A percentile compares a stretch with the other conserved stretches of the same genome.
Evolutionary conservation across 1,284 basidiomycete species (phyloP).

Genomic region (Bjerkandera adusta): DNA sequence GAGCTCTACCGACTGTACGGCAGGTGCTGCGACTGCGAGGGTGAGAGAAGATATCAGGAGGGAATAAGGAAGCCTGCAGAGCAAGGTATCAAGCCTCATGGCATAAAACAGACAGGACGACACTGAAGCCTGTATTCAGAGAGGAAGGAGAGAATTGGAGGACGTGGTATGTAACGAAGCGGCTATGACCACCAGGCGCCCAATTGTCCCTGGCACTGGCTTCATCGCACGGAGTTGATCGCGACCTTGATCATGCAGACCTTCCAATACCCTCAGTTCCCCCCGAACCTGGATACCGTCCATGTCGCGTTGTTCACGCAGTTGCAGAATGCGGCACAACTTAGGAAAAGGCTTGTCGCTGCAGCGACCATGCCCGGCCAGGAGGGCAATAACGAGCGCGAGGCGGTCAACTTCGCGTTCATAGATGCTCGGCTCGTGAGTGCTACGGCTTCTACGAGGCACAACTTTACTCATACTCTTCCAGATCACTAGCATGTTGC

Average conservation of each 20-base stretch:
- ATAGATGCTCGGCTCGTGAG: slow-evolving; percentile 72
- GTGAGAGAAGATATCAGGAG: slow-evolving; percentile 35
- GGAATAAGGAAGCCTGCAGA: slow-evolving; percentile 28
- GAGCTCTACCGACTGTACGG: slow-evolving; percentile 35
- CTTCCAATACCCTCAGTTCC: slow-evolving; percentile 53
- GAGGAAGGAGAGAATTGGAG: background rate
- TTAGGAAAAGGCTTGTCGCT: slow-evolving; percentile 66
- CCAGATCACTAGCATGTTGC: slow-evolving; percentile 72
- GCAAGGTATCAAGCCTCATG: slow-evolving; percentile 25
- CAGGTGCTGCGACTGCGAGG: slow-evolving; percentile 35
- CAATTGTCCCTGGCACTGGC: no score
- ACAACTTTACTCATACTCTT: background rate
- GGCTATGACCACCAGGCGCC: slow-evolving; percentile 1
- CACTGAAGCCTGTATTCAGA: background rate
- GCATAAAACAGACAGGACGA: background rate
- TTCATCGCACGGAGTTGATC: background rate
- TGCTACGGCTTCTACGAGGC: slow-evolving; percentile 11
- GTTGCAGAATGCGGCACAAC: slow-evolving; percentile 59
- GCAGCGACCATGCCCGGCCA: slow-evolving; percentile 59
- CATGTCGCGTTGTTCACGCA: slow-evolving; percentile 68
- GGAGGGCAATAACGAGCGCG: slow-evolving; percentile 68
- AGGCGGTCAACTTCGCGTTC: slow-evolving; percentile 84
- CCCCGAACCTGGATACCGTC: slow-evolving; percentile 39
- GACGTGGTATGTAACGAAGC: background rate
- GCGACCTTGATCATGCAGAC: slow-evolving; percentile 42